phyloP scores from a whole-genome alignment of 768 basidiomycete genomes.

The Gymnopilus junonius region DNA sequence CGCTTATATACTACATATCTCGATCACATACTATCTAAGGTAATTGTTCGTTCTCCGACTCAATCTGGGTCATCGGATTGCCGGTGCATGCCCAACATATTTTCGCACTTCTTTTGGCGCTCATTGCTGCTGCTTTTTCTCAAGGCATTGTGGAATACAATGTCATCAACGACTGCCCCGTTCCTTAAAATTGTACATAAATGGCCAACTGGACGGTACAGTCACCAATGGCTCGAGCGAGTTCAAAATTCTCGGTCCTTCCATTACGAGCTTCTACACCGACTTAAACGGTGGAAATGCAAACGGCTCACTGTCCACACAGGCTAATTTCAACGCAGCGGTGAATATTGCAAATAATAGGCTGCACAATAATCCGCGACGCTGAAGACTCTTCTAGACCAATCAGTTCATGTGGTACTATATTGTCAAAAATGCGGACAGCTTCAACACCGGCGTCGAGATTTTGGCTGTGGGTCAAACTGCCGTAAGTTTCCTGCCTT shows the following conservation, averaged over 20 bases:
- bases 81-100: too few species aligned
- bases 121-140: background rate
- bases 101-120: background rate
- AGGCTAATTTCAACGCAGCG: background rate
- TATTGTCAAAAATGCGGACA: constrained; percentile 1
- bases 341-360: background rate
- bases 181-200: constrained; percentile 27
- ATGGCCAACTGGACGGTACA: constrained; percentile 15
- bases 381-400: background rate
- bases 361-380: background rate
- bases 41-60: too few species aligned
- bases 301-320: constrained; percentile 7
- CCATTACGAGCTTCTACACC: constrained; percentile 26
- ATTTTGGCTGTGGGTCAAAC: background rate
- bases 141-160: background rate
- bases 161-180: constrained; percentile 27
- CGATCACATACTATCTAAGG: too few species aligned
- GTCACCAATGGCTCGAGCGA: constrained; percentile 15
- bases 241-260: constrained; percentile 15
- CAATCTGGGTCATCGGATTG: too few species aligned
- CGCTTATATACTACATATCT: too few species aligned
- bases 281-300: constrained; percentile 24
- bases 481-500: background rate
- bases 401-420: background rate
- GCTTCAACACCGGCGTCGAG: constrained; percentile 2